phyloP scores from a whole-genome alignment of 2,329 filamentous ascomycete genomes.

The Fusarium sublunatum region DNA sequence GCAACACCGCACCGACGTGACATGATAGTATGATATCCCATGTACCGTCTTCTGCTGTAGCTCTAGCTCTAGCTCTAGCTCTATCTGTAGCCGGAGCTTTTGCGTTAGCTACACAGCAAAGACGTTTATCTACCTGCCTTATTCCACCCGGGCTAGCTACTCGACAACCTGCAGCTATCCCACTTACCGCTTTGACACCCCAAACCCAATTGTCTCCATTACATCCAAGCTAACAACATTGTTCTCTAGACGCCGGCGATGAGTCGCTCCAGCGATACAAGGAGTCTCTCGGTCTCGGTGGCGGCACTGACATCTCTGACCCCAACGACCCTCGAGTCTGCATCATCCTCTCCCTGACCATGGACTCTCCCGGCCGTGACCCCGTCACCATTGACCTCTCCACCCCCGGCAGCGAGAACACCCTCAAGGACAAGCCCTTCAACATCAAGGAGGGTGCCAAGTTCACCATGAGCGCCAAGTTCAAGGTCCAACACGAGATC shows the following conservation, averaged over 20 bases:
- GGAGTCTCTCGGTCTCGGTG: constrained; percentile 88
- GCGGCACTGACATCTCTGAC: constrained; percentile 77
- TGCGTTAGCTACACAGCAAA: not conserved
- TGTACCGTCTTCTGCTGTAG: constrained; percentile 1
- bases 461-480: constrained; percentile 94
- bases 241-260: constrained; percentile 73
- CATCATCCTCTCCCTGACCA: constrained; percentile 90
- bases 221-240: constrained; percentile 34
- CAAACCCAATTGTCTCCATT: not conserved
- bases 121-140: not conserved
- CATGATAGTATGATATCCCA: constrained; percentile 17
- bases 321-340: constrained; percentile 87
- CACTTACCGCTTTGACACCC: constrained; percentile 8
- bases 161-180: not conserved
- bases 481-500: constrained; percentile 97
- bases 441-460: constrained; percentile 95
- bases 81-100: not conserved
- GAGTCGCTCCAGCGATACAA: constrained; percentile 98
- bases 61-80: not conserved
- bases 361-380: constrained; percentile 83
- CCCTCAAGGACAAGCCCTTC: constrained; percentile 92
- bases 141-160: not conserved
- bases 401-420: constrained; percentile 75
- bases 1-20: constrained; percentile 22
- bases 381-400: constrained; percentile 93